Evolutionary conservation across 1,139 yeast species (phyloP).

Genomic region (Diutina neorugosa): DNA sequence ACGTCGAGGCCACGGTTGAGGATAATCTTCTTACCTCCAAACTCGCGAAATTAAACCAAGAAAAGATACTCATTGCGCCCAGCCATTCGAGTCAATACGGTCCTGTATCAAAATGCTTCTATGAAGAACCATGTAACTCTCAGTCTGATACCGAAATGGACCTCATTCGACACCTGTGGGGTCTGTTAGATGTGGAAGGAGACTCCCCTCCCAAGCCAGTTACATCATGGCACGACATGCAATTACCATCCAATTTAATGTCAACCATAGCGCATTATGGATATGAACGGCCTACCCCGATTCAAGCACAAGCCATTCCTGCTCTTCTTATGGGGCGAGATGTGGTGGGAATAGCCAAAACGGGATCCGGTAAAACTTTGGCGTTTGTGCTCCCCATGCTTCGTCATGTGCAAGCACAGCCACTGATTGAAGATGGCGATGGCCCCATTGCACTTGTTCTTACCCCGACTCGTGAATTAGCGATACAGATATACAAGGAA

Average conservation of each 20-base stretch:
- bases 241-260: conserved; percentile 51
- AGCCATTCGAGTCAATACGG: background rate
- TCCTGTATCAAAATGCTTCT: conserved; percentile 52
- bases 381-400: conserved; percentile 78
- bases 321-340: conserved; percentile 85
- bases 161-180: conserved; percentile 41
- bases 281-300: conserved; percentile 65
- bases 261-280: conserved; percentile 38
- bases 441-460: conserved; percentile 77
- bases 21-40: background rate
- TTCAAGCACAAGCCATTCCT: conserved; percentile 88
- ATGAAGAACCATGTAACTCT: conserved; percentile 51
- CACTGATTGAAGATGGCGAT: conserved; percentile 37
- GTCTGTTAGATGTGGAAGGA: conserved; percentile 57
- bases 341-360: conserved; percentile 87
- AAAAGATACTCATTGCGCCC: background rate
- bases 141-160: conserved; percentile 39
- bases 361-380: conserved; percentile 94
- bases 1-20: background rate
- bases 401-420: conserved; percentile 69
- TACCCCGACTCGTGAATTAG: conserved; percentile 91
- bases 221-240: conserved; percentile 68
- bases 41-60: background rate
- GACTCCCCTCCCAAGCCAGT: conserved; percentile 54
- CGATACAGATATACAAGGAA: conserved; percentile 71